A percentile compares a stretch with the other conserved stretches of the same genome.
phyloP scores from a whole-genome alignment of 176 grass and related monocot genomes.

The Puccinellia tenuiflora region DNA sequence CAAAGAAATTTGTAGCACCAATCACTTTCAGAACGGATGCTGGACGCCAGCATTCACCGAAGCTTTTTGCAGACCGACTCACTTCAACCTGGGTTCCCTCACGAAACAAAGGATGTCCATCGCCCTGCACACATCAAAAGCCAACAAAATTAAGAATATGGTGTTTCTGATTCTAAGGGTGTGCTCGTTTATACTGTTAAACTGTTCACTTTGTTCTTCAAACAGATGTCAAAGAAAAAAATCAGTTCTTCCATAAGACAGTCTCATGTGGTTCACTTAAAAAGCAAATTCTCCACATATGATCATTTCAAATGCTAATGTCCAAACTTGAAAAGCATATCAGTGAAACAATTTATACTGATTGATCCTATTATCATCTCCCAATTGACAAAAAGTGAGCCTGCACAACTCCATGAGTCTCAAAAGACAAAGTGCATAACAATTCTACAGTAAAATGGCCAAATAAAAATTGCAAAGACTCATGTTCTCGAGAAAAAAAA shows the following conservation, averaged over 20 bases:
- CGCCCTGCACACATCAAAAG: conserved; percentile 10
- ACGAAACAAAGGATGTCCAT: not conserved
- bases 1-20: conserved; percentile 23
- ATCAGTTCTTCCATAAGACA: not conserved
- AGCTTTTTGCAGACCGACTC: conserved; percentile 9
- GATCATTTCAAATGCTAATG: not conserved
- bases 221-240: not conserved
- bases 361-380: not conserved
- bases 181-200: too few species aligned
- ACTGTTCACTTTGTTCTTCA: too few species aligned
- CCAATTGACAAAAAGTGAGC: not conserved
- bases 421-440: not conserved
- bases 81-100: conserved; percentile 39
- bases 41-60: conserved; percentile 25
- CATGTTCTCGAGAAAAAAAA: not conserved
- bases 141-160: not conserved
- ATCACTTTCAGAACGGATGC: conserved; percentile 41
- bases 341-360: not conserved
- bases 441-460: not conserved
- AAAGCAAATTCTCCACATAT: not conserved
- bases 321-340: not conserved
- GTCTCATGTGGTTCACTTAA: not conserved
- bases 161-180: too few species aligned
- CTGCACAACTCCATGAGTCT: not conserved
- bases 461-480: not conserved